phyloP scores from a whole-genome alignment of 2,329 filamentous ascomycete species.

The Pezicula rhizophila region DNA sequence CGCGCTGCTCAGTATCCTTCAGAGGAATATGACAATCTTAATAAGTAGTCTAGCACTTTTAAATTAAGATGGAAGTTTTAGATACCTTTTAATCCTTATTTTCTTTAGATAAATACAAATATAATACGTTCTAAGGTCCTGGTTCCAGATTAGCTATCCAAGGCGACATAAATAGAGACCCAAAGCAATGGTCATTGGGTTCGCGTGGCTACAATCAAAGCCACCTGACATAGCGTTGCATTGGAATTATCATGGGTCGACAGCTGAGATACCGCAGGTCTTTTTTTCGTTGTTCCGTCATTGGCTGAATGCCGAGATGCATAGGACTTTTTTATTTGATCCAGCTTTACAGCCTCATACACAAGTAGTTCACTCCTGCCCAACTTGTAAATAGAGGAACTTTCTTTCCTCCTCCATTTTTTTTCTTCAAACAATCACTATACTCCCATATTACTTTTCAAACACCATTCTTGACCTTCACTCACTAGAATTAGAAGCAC shows the following conservation, averaged over 20 bases:
- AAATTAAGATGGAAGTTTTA: too few relatives aligned
- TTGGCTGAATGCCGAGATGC: background rate
- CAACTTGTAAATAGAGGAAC: background rate
- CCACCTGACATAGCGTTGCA: background rate
- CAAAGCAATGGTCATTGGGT: background rate
- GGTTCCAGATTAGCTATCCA: too few relatives aligned
- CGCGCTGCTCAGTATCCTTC: too few relatives aligned
- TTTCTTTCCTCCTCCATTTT: background rate
- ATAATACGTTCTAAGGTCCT: too few relatives aligned
- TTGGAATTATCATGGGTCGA: background rate
- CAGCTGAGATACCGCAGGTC: background rate
- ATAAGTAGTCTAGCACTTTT: too few relatives aligned
- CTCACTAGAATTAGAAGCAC: background rate
- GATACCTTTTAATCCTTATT: too few relatives aligned
- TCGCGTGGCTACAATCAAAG: background rate
- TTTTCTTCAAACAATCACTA: background rate
- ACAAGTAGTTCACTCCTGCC: background rate
- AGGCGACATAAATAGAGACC: too few relatives aligned
- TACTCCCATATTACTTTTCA: background rate
- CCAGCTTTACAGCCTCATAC: background rate
- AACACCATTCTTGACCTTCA: background rate
- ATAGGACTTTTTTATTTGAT: background rate
- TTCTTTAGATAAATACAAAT: too few relatives aligned
- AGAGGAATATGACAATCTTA: too few relatives aligned
- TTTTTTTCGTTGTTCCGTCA: background rate